These are phyloP conservation scores for Sporothrix protearum DNA, from an alignment of 2,329 filamentous ascomycete genomes.

Conservation along the genomic window DNA sequence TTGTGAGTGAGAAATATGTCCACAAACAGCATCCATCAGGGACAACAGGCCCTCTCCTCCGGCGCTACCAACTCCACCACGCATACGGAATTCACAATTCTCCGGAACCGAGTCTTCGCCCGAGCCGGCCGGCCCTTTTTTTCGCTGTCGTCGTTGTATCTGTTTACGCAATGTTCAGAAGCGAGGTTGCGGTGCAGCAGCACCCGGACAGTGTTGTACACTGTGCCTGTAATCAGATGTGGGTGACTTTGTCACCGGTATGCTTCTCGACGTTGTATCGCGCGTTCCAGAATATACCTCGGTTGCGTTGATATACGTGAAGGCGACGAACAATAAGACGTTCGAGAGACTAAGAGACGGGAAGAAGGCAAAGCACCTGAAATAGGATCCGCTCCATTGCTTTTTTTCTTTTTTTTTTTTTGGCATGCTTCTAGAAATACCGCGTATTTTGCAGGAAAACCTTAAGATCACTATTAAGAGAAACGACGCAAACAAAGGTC, in stretches of 20 bases:
- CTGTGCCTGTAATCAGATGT: not conserved
- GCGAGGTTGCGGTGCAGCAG: constrained; percentile 2
- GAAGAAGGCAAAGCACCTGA: not conserved
- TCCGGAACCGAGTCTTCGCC: not conserved
- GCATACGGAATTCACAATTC: not conserved
- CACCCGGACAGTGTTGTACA: not conserved
- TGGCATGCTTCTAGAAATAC: not conserved
- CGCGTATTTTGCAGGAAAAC: not conserved
- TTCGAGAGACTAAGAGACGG: not conserved
- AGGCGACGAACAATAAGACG: not conserved
- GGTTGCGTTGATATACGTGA: not conserved
- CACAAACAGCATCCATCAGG: not conserved
- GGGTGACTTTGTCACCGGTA: not conserved
- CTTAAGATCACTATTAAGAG: not conserved
- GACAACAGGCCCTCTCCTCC: not conserved
- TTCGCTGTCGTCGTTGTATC: not conserved
- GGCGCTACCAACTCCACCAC: not conserved
- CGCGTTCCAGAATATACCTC: not conserved
- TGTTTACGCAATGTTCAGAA: not conserved
- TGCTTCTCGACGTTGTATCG: not conserved
- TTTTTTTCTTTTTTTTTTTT: not conserved
- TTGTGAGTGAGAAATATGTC: not conserved
- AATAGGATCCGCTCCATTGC: not conserved
- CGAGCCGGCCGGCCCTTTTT: not conserved
- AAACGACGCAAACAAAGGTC: not conserved